Evolutionary conservation across 2,329 filamentous ascomycete species (phyloP).

Genomic region (Polychaeton citri): DNA sequence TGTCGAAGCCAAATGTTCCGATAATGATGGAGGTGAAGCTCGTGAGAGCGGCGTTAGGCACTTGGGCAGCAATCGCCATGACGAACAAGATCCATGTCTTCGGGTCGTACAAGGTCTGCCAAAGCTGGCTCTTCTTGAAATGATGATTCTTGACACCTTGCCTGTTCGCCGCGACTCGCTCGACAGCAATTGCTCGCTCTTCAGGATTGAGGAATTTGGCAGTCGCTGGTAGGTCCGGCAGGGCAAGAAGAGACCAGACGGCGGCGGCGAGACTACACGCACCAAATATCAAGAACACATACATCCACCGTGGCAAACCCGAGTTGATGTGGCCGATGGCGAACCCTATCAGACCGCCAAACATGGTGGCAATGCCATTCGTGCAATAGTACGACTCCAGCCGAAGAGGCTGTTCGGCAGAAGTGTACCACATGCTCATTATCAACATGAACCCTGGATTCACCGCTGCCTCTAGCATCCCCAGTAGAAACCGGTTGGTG

Average conservation of each 20-base stretch:
- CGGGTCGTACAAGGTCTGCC: slow-evolving; percentile 37
- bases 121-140: slow-evolving; percentile 26
- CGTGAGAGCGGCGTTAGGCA: slow-evolving; percentile 44
- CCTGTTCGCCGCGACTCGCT: slow-evolving; percentile 37
- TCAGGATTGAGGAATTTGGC: slow-evolving; percentile 29
- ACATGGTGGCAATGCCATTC: slow-evolving; percentile 48
- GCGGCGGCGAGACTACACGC: slow-evolving; percentile 24
- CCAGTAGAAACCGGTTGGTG: slow-evolving; percentile 23
- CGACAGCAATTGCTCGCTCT: slow-evolving; percentile 36
- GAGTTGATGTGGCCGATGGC: slow-evolving; percentile 46
- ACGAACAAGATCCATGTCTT: slow-evolving; percentile 49
- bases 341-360: slow-evolving; percentile 46
- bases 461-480: slow-evolving; percentile 22
- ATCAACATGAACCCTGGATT: slow-evolving; percentile 25
- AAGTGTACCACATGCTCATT: slow-evolving; percentile 19
- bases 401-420: slow-evolving; percentile 37
- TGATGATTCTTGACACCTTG: slow-evolving; percentile 42
- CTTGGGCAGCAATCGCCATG: slow-evolving; percentile 39
- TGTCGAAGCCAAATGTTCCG: slow-evolving; percentile 34
- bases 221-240: slow-evolving; percentile 33
- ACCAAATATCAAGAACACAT: slow-evolving; percentile 45
- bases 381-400: slow-evolving; percentile 44
- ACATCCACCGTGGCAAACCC: slow-evolving; percentile 40
- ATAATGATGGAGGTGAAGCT: slow-evolving; percentile 38
- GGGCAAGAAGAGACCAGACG: slow-evolving; percentile 21